These are phyloP conservation scores for Termitomyces sp. DNA, from an alignment of 768 basidiomycete genomes.

Conservation along the genomic window DNA sequence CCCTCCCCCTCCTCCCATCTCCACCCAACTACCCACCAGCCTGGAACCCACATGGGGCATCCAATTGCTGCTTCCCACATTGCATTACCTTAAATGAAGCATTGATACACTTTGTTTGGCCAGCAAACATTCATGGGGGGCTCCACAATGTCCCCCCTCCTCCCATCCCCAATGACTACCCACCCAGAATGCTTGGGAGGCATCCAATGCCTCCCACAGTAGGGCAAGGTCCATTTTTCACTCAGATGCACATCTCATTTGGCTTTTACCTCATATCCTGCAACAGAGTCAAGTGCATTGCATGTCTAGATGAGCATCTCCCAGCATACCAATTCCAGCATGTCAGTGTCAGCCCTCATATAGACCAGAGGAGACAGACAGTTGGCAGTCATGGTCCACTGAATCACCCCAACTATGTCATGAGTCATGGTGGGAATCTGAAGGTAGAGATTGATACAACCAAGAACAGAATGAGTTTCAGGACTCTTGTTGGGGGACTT, in stretches of 20 bases:
- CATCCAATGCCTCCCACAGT: no score
- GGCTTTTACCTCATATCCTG: not conserved
- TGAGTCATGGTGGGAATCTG: conserved; percentile 10
- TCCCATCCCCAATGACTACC: no score
- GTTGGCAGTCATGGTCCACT: conserved; percentile 13
- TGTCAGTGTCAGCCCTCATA: conserved; percentile 10
- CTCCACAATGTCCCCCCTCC: no score
- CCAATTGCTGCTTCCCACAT: no score
- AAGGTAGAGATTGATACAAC: conserved; percentile 5
- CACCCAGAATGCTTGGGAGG: no score
- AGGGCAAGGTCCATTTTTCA: conserved; percentile 16
- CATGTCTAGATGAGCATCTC: conserved; percentile 6
- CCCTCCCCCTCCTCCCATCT: no score
- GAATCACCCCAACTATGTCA: conserved; percentile 4
- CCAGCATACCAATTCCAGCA: conserved; percentile 14
- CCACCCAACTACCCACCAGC: no score
- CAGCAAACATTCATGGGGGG: no score
- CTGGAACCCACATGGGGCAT: no score
- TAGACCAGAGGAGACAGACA: conserved; percentile 7
- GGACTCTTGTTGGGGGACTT: no score
- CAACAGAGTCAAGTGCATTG: conserved; percentile 7
- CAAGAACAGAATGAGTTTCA: conserved; percentile 6
- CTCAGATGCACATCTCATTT: not conserved
- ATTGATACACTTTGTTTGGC: no score
- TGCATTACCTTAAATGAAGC: no score